A percentile compares a stretch with the other conserved stretches of the same genome.
Conservation (phyloP, 1,139 yeast species). For the Scheffersomyces titani region DNA sequence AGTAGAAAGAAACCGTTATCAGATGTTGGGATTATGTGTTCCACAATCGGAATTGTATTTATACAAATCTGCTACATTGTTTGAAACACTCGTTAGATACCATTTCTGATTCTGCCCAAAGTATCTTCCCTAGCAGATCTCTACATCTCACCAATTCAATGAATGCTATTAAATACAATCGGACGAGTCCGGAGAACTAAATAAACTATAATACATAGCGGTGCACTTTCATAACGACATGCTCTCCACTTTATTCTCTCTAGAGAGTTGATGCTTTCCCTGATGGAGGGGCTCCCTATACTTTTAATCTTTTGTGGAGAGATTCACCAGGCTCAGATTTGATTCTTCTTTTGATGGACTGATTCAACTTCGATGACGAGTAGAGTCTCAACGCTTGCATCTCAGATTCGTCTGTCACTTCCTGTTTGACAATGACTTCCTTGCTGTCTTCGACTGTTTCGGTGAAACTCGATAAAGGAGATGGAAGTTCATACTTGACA, state of each 20-base stretch:
- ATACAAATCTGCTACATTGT: background rate
- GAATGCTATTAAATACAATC: background rate
- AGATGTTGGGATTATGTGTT: background rate
- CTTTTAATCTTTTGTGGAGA: background rate
- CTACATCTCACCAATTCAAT: background rate
- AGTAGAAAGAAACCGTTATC: no score
- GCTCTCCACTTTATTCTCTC: no score
- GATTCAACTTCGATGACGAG: background rate
- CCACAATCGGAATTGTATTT: background rate
- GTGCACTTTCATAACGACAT: background rate
- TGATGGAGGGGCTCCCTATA: no score
- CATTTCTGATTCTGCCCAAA: background rate
- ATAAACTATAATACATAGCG: background rate
- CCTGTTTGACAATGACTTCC: background rate
- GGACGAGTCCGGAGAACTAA: conserved; percentile 3
- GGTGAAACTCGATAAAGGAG: conserved; percentile 20
- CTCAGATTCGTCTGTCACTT: background rate
- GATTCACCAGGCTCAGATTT: background rate
- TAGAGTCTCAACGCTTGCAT: conserved; percentile 2
- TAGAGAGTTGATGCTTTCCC: no score
- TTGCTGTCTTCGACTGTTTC: conserved; percentile 6
- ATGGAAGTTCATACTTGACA: conserved; percentile 15
- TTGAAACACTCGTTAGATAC: background rate
- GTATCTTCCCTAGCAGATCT: background rate
- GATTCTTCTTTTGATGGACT: background rate